Evolutionary conservation across 345 rosid genomes (phyloP).

Genomic region (Geranium brycei): DNA sequence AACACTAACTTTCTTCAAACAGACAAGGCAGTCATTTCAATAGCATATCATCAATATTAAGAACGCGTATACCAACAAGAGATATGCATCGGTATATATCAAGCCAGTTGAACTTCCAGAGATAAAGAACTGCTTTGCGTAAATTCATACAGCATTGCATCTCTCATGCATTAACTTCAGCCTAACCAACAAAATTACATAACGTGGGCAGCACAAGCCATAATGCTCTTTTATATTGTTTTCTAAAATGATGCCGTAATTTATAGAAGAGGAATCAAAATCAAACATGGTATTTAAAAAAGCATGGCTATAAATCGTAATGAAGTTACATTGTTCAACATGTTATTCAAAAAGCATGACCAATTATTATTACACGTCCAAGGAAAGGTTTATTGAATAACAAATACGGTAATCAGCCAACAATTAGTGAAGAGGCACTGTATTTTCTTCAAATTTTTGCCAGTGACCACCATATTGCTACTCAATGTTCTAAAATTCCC

Average conservation of each 20-base stretch:
- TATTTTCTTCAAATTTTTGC: not conserved
- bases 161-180: not conserved
- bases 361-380: not conserved
- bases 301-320: too few relatives aligned
- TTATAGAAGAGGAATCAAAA: not conserved
- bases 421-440: not conserved
- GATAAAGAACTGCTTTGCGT: too few relatives aligned
- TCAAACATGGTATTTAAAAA: too few relatives aligned
- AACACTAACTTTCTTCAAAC: not conserved
- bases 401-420: not conserved
- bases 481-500: too few relatives aligned
- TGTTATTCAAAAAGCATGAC: too few relatives aligned
- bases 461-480: not conserved
- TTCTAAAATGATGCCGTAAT: not conserved
- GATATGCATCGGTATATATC: not conserved
- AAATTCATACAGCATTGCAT: not conserved
- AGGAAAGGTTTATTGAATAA: not conserved
- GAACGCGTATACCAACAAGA: not conserved
- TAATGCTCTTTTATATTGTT: not conserved
- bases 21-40: not conserved
- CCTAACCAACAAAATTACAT: not conserved
- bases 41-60: not conserved
- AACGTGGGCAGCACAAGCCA: not conserved
- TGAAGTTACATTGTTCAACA: too few relatives aligned
- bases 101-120: not conserved